phyloP scores from a whole-genome alignment of 306 rosid genomes.

The Dryas alaskensis region DNA sequence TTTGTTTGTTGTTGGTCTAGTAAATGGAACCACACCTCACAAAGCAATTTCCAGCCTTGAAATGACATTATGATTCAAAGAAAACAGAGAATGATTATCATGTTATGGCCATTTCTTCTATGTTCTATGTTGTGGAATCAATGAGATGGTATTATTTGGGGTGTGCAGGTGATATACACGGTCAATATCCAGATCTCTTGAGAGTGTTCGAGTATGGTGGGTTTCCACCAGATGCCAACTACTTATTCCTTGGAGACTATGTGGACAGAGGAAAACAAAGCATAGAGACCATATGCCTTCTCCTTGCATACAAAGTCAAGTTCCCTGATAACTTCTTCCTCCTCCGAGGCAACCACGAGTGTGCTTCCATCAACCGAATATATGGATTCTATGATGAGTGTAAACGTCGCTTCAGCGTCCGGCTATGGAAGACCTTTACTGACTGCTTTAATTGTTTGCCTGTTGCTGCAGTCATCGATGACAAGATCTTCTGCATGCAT shows the following conservation, averaged over 20 bases:
- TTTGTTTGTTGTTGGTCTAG: no score
- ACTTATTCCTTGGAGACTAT: conserved; percentile 84
- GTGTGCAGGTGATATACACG: conserved; percentile 79
- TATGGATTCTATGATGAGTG: conserved; percentile 92
- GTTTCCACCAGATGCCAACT: conserved; percentile 77
- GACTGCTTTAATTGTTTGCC: conserved; percentile 89
- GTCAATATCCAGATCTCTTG: conserved; percentile 80
- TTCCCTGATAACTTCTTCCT: conserved; percentile 77
- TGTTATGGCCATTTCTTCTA: background rate
- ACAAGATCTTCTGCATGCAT: conserved; percentile 87
- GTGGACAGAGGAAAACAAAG: conserved; percentile 97
- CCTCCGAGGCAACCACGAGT: conserved; percentile 87
- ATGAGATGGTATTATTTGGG: background rate
- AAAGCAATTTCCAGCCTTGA: no score
- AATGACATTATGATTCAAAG: background rate
- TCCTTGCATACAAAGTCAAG: conserved; percentile 74
- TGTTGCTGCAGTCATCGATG: conserved; percentile 73
- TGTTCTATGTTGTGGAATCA: background rate
- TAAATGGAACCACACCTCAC: no score
- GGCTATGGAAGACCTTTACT: conserved; percentile 79
- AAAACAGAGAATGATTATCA: background rate
- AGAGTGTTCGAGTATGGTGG: conserved; percentile 79
- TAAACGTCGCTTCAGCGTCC: conserved; percentile 75
- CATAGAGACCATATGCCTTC: conserved; percentile 72
- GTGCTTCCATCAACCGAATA: conserved; percentile 85